These are phyloP conservation scores for Tuber umbilicatum DNA, from an alignment of 495 filamentous ascomycete species.

Conservation along the genomic window DNA sequence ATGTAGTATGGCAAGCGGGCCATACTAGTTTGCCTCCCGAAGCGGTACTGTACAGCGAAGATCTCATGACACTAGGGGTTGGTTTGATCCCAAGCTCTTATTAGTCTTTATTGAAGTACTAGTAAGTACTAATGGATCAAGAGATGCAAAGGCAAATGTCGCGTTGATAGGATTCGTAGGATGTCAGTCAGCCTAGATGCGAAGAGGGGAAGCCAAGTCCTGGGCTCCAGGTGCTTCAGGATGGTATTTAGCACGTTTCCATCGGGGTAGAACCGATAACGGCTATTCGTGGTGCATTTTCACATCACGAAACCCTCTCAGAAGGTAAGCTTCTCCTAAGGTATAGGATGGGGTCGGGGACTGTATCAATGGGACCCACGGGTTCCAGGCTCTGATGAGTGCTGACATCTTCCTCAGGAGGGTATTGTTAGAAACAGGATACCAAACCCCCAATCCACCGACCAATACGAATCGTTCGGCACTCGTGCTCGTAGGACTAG, in stretches of 20 bases:
- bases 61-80: not conserved
- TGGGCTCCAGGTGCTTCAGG: not conserved
- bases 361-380: not conserved
- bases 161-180: not conserved
- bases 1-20: not conserved
- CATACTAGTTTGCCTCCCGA: not conserved
- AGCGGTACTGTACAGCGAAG: not conserved
- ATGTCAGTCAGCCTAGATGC: not conserved
- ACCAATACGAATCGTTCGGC: not conserved
- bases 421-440: not conserved
- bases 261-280: not conserved
- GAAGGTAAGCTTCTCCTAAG: not conserved
- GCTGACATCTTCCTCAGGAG: not conserved
- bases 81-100: not conserved
- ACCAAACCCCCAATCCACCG: not conserved
- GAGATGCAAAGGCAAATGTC: not conserved
- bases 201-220: not conserved
- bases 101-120: not conserved
- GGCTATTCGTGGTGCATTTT: not conserved
- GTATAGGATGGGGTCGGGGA: not conserved
- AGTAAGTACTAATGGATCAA: not conserved
- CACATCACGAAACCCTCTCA: not conserved
- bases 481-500: not conserved
- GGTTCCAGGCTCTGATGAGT: not conserved
- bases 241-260: not conserved